phyloP scores from a whole-genome alignment of 1,284 basidiomycete genomes.

The Fomitopsis pinicola region DNA sequence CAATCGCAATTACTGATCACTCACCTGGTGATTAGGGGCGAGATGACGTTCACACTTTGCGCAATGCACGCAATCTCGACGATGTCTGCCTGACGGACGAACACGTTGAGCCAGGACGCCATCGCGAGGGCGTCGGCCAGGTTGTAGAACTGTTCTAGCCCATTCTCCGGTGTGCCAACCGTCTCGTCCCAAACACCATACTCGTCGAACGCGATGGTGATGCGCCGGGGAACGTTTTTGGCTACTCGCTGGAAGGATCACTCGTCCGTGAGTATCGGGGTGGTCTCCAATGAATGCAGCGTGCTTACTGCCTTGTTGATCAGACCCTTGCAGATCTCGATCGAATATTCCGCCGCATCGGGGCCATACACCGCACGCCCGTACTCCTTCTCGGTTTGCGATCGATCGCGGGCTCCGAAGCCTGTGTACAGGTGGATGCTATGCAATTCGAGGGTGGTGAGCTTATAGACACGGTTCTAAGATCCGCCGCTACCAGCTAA shows the following conservation, averaged over 20 bases:
- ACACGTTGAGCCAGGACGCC: constrained; percentile 60
- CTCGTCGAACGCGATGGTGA: constrained; percentile 37
- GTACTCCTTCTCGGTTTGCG: constrained; percentile 21
- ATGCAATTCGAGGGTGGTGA: constrained; percentile 1
- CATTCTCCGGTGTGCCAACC: constrained; percentile 40
- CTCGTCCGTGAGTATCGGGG: neutral
- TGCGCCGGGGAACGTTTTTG: constrained; percentile 16
- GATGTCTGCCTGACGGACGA: constrained; percentile 56
- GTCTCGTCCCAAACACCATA: constrained; percentile 53
- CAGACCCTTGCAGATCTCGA: constrained; percentile 41
- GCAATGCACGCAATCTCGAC: constrained; percentile 64
- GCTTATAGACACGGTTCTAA: neutral
- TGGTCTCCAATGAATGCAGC: neutral
- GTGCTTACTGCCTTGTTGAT: constrained; percentile 30
- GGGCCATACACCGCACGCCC: constrained; percentile 27
- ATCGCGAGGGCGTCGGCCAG: constrained; percentile 58
- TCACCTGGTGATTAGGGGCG: constrained; percentile 34
- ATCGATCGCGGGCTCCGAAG: constrained; percentile 22
- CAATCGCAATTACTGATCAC: neutral
- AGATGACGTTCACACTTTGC: constrained; percentile 57
- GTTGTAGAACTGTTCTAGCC: constrained; percentile 58
- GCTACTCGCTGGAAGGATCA: constrained; percentile 13
- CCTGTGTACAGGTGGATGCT: constrained; percentile 23
- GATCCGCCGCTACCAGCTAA: neutral
- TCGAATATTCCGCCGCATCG: constrained; percentile 46